Evolutionary conservation across 345 rosid species (phyloP).

Genomic region (Eucalyptus sp.): DNA sequence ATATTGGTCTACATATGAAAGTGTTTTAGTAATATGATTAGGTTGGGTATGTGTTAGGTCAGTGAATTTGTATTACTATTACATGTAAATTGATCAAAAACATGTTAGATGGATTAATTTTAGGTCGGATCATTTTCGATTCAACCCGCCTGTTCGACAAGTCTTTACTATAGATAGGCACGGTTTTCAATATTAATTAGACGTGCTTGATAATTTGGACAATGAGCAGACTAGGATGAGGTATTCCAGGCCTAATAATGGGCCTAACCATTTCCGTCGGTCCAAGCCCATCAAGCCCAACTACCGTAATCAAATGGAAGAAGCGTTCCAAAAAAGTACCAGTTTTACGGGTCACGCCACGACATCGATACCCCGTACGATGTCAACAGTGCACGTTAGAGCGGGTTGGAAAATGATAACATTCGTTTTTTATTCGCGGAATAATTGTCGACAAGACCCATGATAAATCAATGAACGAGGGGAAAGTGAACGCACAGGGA

Average conservation of each 20-base stretch:
- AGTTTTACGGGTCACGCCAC: not conserved
- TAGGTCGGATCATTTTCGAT: not conserved
- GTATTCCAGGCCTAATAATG: not conserved
- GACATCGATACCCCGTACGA: not conserved
- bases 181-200: not conserved
- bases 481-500: not conserved
- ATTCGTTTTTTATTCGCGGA: not conserved
- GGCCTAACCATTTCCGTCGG: not conserved
- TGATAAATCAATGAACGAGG: not conserved
- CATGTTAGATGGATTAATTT: not conserved
- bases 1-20: no score
- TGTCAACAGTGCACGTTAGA: not conserved
- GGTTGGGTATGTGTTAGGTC: rapidly evolving
- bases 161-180: not conserved
- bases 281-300: not conserved
- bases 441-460: not conserved
- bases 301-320: not conserved
- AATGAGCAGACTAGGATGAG: not conserved
- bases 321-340: not conserved
- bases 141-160: not conserved
- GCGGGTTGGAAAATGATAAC: not conserved
- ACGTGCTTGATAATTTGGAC: rapidly evolving
- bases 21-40: not conserved
- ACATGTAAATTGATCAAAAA: not conserved
- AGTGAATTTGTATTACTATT: not conserved